Base-by-base conservation (phyloP, 129 eudicot genomes). In the Flaveria ramosissima region DNA sequence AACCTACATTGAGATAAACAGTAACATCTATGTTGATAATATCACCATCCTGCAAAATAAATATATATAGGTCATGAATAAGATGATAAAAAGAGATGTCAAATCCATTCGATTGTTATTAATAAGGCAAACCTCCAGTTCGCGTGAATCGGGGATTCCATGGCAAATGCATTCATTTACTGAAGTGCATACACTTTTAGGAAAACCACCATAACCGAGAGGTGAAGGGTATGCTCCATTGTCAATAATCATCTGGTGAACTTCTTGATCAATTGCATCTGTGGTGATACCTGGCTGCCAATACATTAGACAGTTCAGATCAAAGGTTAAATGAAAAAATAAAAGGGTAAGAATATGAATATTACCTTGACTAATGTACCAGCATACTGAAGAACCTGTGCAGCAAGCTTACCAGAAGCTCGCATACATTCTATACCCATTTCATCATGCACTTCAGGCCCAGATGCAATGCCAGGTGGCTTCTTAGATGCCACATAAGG, bases 171-270 rank as follows among this genome's bases (percentile, higher is more conserved):
- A 90, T 84, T 93, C 98, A 50, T 93, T 93, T 45, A 93, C 90
- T 4, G 98, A 93, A 43, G 98, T 93, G 81, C 98, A 93, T 12
- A 93, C 98, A 77, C 98, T 93, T 84, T 93, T 93, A 21, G 98
- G 98, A 72, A 93, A 93, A 20, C 98, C 98, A 68, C 96, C 97
- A 83, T 93, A 93, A 65, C 97, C 91, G 26, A 93, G 97, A 70
- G 98, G 98, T 51, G 98, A 93, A 56, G 98, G 98, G 84, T 93
- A 93, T 12, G 98, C 98, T 62, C 97, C 96, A 59, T 90, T 93
- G 63, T 90, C 97, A 60, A 93, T 82, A 24, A 90, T 93, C 92
- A 93, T 87, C 57, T 85, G 84, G 77, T 93, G 98, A 86, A 93
- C 97, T 84, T 89, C 95, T 83, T 85, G 87, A 80, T 93, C 98